Evolutionary conservation across 345 rosid genomes (phyloP).

Genomic region (Leavenworthia alabamica): DNA sequence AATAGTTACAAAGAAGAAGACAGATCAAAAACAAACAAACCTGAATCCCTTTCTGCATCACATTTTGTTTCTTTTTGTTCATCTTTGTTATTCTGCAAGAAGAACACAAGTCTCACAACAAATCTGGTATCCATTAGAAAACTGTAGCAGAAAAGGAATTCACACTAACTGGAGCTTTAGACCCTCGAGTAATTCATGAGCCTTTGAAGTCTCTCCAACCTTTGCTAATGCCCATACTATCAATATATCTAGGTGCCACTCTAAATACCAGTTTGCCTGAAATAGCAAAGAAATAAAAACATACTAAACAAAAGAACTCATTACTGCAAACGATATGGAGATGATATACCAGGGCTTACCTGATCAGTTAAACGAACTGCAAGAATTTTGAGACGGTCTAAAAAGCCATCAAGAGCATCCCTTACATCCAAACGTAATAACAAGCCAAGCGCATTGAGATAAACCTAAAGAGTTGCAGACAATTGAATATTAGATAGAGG

Average conservation of each 20-base stretch:
- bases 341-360: constrained; percentile 37
- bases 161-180: constrained; percentile 55
- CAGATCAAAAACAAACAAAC: constrained; percentile 49
- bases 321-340: not conserved
- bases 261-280: constrained; percentile 67
- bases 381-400: constrained; percentile 47
- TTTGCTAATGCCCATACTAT: constrained; percentile 71
- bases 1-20: not conserved
- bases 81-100: constrained; percentile 48
- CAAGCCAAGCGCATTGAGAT: constrained; percentile 72
- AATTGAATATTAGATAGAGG: not conserved
- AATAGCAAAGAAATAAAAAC: not conserved
- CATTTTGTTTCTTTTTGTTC: constrained; percentile 71
- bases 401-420: constrained; percentile 42
- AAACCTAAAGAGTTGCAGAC: constrained; percentile 45
- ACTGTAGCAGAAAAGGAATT: constrained; percentile 1
- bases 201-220: constrained; percentile 55
- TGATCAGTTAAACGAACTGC: constrained; percentile 42
- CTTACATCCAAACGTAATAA: constrained; percentile 56
- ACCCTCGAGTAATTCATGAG: constrained; percentile 60
- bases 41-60: constrained; percentile 61
- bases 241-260: constrained; percentile 80
- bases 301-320: not conserved
- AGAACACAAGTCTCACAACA: constrained; percentile 7
- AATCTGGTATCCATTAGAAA: not conserved